phyloP scores from a whole-genome alignment of 495 filamentous ascomycete genomes.

The Neurospora hispaniola region DNA sequence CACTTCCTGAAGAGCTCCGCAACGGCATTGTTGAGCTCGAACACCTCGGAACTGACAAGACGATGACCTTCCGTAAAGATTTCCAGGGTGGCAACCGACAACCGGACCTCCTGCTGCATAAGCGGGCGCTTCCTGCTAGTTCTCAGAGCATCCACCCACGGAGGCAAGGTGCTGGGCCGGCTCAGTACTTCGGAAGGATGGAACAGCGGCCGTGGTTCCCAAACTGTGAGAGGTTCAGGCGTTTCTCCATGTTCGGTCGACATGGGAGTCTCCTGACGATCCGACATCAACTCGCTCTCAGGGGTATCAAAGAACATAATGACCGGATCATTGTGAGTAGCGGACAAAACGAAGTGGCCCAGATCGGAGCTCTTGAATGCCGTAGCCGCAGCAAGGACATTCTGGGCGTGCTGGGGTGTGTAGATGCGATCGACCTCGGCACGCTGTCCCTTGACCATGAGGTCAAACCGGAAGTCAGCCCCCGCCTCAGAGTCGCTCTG shows the following conservation, averaged over 20 bases:
- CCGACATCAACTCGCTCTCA: constrained; percentile 27
- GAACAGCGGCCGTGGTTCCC: constrained; percentile 55
- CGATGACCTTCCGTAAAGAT: constrained; percentile 69
- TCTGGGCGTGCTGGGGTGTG: constrained; percentile 31
- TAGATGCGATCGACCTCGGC: constrained; percentile 52
- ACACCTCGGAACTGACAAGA: constrained; percentile 61
- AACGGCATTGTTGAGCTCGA: constrained; percentile 58
- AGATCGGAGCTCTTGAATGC: constrained; percentile 62
- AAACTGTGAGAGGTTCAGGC: constrained; percentile 25
- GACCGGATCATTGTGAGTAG: constrained; percentile 50
- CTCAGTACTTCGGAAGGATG: constrained; percentile 58
- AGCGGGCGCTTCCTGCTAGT: constrained; percentile 47
- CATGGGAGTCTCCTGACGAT: constrained; percentile 19
- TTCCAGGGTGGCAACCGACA: constrained; percentile 65
- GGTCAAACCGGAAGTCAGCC: constrained; percentile 59
- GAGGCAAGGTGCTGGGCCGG: constrained; percentile 44
- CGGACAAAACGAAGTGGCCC: constrained; percentile 69
- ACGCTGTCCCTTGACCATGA: constrained; percentile 52
- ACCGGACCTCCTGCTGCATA: constrained; percentile 59
- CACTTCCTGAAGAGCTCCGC: constrained; percentile 75
- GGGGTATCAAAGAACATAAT: constrained; percentile 59
- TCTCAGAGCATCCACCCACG: constrained; percentile 51
- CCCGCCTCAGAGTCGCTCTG: constrained; percentile 52
- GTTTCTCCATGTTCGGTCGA: constrained; percentile 15
- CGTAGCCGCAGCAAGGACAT: constrained; percentile 48